Conservation (phyloP, 2,329 filamentous ascomycete genomes). For the Fusarium continuum region DNA sequence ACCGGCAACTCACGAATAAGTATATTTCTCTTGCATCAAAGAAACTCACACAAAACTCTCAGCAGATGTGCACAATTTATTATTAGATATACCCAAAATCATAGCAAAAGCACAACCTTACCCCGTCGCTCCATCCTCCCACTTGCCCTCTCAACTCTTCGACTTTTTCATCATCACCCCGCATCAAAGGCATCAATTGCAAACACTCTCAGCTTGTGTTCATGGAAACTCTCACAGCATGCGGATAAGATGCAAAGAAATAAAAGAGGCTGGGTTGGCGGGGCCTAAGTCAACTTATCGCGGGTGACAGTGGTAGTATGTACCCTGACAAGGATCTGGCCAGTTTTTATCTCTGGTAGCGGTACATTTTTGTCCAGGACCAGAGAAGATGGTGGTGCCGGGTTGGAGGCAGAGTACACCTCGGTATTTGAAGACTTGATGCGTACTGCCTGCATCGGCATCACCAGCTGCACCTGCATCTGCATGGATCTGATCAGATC, state of each 20-base stretch:
- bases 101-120: slow-evolving; percentile 16
- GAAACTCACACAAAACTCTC: no score
- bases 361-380: neutral
- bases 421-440: slow-evolving; percentile 8
- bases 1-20: no score
- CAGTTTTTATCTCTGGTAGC: slow-evolving; percentile 4
- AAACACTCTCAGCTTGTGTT: no score
- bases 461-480: no score
- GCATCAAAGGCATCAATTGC: no score
- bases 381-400: slow-evolving; percentile 12
- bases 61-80: no score
- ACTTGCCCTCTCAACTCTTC: neutral
- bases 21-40: no score
- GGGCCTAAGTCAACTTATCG: slow-evolving; percentile 32
- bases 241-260: no score
- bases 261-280: no score
- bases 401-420: slow-evolving; percentile 22
- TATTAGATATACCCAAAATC: accelerated
- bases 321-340: slow-evolving; percentile 23
- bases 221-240: slow-evolving; percentile 21
- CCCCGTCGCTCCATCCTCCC: slow-evolving; percentile 5
- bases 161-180: neutral
- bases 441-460: slow-evolving; percentile 24
- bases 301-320: slow-evolving; percentile 28
- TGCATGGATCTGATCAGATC: slow-evolving; percentile 13